A percentile compares a stretch with the other conserved stretches of the same genome.
Conservation (phyloP, 2,329 filamentous ascomycete genomes). For the Ceratocystis papillata region DNA sequence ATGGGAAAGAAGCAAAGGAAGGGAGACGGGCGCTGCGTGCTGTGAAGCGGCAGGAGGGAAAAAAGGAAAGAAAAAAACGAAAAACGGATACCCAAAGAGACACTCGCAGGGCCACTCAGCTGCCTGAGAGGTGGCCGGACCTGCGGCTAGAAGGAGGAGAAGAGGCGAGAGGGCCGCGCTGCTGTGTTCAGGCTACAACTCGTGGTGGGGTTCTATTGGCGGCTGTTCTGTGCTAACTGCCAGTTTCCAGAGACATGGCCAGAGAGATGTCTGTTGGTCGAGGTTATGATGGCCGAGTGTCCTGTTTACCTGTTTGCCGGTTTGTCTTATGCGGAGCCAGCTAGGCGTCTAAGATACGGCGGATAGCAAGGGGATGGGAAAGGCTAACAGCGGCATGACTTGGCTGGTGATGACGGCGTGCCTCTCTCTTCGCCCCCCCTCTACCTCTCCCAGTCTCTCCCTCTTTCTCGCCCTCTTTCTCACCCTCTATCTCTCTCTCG, state of each 20-base stretch:
- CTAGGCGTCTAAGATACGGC: too few species aligned
- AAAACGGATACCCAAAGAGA: background rate
- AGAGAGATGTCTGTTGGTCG: too few species aligned
- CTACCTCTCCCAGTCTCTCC: background rate
- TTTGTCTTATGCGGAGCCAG: too few species aligned
- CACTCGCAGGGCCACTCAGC: background rate
- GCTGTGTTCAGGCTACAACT: background rate
- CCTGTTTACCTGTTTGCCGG: too few species aligned
- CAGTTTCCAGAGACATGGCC: background rate
- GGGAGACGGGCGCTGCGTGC: background rate
- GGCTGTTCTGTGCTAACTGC: background rate
- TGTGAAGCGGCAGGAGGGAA: too few species aligned
- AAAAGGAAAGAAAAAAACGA: background rate
- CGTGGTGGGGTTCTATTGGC: background rate
- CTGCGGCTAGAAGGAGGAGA: background rate
- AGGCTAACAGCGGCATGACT: too few species aligned
- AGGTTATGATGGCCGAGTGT: too few species aligned
- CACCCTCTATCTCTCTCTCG: background rate
- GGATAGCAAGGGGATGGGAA: too few species aligned
- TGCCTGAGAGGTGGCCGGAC: background rate
- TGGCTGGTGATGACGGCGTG: background rate
- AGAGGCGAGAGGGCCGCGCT: conserved; percentile 2
- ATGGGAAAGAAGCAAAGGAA: background rate
- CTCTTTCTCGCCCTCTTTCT: background rate
- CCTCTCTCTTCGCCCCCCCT: background rate